Evolutionary conservation across 495 filamentous ascomycete species (phyloP).

Genomic region (Aspergillus asperescens): DNA sequence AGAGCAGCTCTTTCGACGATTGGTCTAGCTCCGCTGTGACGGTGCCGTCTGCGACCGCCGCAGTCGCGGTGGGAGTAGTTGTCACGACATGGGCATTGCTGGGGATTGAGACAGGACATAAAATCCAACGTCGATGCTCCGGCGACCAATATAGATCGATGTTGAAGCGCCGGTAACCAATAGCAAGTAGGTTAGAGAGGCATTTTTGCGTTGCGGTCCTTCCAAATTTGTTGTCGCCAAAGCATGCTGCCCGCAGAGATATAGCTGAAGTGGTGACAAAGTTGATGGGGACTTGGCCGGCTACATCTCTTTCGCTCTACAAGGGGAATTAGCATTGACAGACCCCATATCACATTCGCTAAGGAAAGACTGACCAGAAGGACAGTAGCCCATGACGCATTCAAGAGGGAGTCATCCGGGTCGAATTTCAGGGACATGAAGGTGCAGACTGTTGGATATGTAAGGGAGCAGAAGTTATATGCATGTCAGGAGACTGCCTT

Average conservation of each 20-base stretch:
- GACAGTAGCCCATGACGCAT: constrained; percentile 34
- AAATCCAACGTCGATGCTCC: constrained; percentile 45
- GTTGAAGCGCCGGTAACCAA: constrained; percentile 53
- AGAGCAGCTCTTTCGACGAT: constrained; percentile 34
- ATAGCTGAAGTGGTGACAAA: constrained; percentile 53
- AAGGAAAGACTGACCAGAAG: constrained; percentile 28
- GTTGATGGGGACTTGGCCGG: constrained; percentile 55
- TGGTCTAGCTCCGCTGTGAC: constrained; percentile 24
- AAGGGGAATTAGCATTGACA: not conserved
- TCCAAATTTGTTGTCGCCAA: constrained; percentile 47
- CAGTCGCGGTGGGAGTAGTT: constrained; percentile 18
- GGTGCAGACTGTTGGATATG: not conserved
- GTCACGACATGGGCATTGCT: constrained; percentile 21
- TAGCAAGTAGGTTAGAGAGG: constrained; percentile 55
- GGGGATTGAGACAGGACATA: constrained; percentile 52
- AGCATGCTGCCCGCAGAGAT: constrained; percentile 54
- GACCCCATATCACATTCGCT: not conserved
- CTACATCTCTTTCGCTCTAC: constrained; percentile 60
- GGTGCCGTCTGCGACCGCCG: constrained; percentile 24
- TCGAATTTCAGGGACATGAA: constrained; percentile 36
- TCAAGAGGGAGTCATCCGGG: constrained; percentile 26
- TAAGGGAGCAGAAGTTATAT: not conserved
- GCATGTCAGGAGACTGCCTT: constrained; percentile 6
- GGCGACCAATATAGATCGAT: constrained; percentile 64
- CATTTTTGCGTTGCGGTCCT: constrained; percentile 44